These are phyloP conservation scores for Angophora floribunda DNA, from an alignment of 345 rosid species.

Conservation along the genomic window DNA sequence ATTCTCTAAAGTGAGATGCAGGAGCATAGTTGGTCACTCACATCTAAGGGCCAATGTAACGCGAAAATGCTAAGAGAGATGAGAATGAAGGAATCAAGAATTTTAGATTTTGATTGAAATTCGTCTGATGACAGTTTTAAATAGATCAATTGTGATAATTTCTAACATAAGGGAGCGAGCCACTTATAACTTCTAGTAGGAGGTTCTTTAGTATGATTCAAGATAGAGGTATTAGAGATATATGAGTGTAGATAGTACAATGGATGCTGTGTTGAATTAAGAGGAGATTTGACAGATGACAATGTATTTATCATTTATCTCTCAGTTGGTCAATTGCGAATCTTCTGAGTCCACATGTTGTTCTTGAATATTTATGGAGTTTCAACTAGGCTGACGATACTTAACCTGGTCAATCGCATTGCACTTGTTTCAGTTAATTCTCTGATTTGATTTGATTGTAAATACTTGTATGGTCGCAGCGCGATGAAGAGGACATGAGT, in stretches of 20 bases:
- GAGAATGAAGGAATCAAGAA: not conserved
- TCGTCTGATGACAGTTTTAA: not conserved
- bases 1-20: not conserved
- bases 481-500: conserved; percentile 79
- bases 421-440: not conserved
- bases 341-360: not conserved
- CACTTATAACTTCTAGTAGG: not conserved
- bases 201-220: not conserved
- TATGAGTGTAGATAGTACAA: not conserved
- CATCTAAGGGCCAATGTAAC: not conserved
- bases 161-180: not conserved
- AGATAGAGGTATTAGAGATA: not conserved
- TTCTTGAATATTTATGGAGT: not conserved
- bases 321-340: not conserved
- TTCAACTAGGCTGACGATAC: not conserved
- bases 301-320: not conserved
- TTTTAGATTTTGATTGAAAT: not conserved
- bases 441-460: not conserved
- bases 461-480: conserved; percentile 26
- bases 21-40: not conserved
- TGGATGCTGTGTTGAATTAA: not conserved
- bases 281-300: not conserved
- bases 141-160: not conserved
- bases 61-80: not conserved
- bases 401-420: not conserved